A percentile compares a stretch with the other conserved stretches of the same genome.
These are phyloP conservation scores for Penicillium egyptiacum DNA, from an alignment of 495 filamentous ascomycete genomes.

Conservation along the genomic window DNA sequence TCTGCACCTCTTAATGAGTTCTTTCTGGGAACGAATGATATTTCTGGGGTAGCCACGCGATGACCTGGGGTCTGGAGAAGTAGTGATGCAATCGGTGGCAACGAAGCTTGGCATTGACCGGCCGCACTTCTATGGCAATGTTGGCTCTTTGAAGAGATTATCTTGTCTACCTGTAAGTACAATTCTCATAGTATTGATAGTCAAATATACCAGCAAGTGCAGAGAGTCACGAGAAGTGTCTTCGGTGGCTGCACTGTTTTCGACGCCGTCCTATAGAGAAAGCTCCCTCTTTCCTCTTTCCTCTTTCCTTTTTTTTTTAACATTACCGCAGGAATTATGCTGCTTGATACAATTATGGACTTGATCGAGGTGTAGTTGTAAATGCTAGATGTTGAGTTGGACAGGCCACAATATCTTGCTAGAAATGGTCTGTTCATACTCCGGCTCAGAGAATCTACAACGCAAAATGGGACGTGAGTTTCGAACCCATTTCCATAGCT, in stretches of 20 bases:
- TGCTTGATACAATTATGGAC: too few relatives aligned
- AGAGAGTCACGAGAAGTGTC: neutral
- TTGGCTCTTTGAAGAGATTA: neutral
- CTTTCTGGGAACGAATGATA: slow-evolving; percentile 6
- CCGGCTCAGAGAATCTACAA: neutral
- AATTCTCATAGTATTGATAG: neutral
- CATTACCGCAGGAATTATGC: too few relatives aligned
- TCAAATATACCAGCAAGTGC: neutral
- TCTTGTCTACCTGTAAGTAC: neutral
- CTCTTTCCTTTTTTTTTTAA: too few relatives aligned
- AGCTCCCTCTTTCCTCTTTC: too few relatives aligned
- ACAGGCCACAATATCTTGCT: too few relatives aligned
- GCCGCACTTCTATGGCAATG: neutral
- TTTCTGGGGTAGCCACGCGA: slow-evolving; percentile 1
- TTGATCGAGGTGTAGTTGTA: too few relatives aligned
- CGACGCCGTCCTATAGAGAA: neutral
- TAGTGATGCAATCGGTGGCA: slow-evolving; percentile 23
- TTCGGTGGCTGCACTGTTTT: neutral
- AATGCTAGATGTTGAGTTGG: too few relatives aligned
- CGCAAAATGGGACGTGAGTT: neutral
- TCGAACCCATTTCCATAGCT: neutral
- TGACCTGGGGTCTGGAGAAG: neutral
- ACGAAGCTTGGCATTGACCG: slow-evolving; percentile 11
- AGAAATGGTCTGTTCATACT: neutral
- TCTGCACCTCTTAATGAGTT: slow-evolving; percentile 15